Percentiles rank a stretch among this genome's conserved stretches.
These are phyloP conservation scores for Chaetothyriales sp. DNA, from an alignment of 2,329 filamentous ascomycete genomes.

Conservation along the genomic window DNA sequence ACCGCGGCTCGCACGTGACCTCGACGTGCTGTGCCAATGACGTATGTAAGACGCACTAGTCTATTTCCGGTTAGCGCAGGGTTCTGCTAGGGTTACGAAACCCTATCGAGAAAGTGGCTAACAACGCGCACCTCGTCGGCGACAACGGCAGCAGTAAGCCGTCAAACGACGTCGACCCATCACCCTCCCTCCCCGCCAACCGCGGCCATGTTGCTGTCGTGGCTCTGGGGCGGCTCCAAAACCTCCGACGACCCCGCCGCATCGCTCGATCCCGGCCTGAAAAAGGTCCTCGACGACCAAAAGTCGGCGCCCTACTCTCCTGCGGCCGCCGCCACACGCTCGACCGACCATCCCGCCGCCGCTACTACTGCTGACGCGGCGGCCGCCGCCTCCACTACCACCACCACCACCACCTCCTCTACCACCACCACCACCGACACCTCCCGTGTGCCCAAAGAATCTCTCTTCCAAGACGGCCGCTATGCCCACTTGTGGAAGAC, in stretches of 20 bases:
- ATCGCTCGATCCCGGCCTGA: constrained; percentile 68
- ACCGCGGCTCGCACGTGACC: not conserved
- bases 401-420: constrained; percentile 6
- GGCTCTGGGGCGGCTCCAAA: constrained; percentile 44
- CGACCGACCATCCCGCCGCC: constrained; percentile 12
- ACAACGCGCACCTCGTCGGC: too few species aligned
- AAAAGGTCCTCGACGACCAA: constrained; percentile 73
- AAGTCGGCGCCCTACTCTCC: constrained; percentile 56
- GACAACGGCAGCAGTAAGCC: too few species aligned
- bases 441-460: constrained; percentile 29
- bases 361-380: too few species aligned
- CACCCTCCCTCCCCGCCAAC: too few species aligned
- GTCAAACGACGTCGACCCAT: not conserved
- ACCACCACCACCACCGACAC: constrained; percentile 17
- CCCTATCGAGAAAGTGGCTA: too few species aligned
- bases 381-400: too few species aligned
- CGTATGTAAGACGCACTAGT: not conserved
- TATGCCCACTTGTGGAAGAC: constrained; percentile 87
- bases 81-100: not conserved
- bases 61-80: not conserved
- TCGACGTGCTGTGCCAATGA: not conserved
- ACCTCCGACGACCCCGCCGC: constrained; percentile 49
- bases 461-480: constrained; percentile 54
- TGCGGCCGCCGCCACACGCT: constrained; percentile 15
- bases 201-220: constrained; percentile 38